Evolutionary conservation across 192 early-diverging fungal genomes (phyloP).

Genomic region (Lobosporangium transversale): DNA sequence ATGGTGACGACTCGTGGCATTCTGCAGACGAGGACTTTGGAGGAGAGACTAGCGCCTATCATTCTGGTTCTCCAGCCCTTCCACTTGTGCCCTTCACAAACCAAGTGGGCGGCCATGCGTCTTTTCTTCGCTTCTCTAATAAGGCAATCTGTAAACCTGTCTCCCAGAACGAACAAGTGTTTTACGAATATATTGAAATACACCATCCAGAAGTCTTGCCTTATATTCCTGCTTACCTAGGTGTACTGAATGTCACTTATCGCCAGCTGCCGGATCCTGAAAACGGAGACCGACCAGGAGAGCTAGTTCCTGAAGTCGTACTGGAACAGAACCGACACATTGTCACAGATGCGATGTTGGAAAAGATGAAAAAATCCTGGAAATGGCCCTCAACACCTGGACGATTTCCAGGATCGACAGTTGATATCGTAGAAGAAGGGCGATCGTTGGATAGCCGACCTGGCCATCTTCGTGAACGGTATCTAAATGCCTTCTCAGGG

Average conservation of each 20-base stretch:
- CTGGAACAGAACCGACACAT: conserved; percentile 93
- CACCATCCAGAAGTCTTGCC: conserved; percentile 76
- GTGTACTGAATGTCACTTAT: conserved; percentile 95
- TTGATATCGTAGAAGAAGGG: conserved; percentile 53
- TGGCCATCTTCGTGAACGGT: conserved; percentile 3
- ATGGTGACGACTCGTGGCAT: conserved; percentile 40
- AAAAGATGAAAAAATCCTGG: conserved; percentile 56
- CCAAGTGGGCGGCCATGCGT: conserved; percentile 96
- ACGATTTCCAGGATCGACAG: conserved; percentile 44
- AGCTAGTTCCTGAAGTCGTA: conserved; percentile 79
- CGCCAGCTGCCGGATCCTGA: conserved; percentile 58
- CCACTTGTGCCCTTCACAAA: conserved; percentile 83
- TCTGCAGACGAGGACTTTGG: conserved; percentile 52
- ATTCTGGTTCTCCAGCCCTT: conserved; percentile 67
- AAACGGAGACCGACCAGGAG: conserved; percentile 31
- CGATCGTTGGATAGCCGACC: conserved; percentile 19
- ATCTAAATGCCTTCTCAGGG: conserved; percentile 28
- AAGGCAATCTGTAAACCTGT: conserved; percentile 97
- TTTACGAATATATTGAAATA: conserved; percentile 89
- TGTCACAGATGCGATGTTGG: conserved; percentile 75
- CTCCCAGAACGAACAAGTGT: conserved; percentile 80
- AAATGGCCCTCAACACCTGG: conserved; percentile 50
- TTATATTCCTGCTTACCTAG: conserved; percentile 93
- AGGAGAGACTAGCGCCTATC: conserved; percentile 45
- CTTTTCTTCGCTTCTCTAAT: conserved; percentile 95